Conservation (phyloP, 2,329 filamentous ascomycete genomes). For the Pseudogymnoascus sp. region DNA sequence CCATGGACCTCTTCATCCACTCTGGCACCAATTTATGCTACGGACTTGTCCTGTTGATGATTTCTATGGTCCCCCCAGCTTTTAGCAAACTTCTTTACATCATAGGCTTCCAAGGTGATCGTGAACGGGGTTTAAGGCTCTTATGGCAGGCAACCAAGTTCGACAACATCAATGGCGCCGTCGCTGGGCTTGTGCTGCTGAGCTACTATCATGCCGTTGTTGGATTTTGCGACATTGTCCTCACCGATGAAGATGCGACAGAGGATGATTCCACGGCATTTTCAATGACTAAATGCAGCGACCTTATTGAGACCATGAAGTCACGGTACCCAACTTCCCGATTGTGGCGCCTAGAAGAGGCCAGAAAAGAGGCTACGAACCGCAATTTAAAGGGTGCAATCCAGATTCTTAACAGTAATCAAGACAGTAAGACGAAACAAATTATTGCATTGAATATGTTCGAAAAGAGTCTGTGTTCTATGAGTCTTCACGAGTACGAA, state of each 20-base stretch:
- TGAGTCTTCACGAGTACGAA: slow-evolving; percentile 73
- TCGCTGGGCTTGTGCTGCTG: slow-evolving; percentile 73
- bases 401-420: slow-evolving; percentile 51
- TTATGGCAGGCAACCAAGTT: slow-evolving; percentile 87
- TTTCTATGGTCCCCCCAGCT: slow-evolving; percentile 88
- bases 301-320: slow-evolving; percentile 67
- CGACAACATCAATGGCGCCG: slow-evolving; percentile 84
- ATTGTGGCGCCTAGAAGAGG: slow-evolving; percentile 85
- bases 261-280: slow-evolving; percentile 58
- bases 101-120: slow-evolving; percentile 85
- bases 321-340: slow-evolving; percentile 70
- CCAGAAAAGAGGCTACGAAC: slow-evolving; percentile 64
- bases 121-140: slow-evolving; percentile 72
- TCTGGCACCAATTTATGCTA: slow-evolving; percentile 86
- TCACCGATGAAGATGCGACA: slow-evolving; percentile 49
- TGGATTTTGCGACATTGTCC: slow-evolving; percentile 81
- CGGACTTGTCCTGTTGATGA: slow-evolving; percentile 73
- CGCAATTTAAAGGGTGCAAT: slow-evolving; percentile 62
- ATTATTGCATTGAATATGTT: slow-evolving; percentile 80
- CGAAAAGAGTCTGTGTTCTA: slow-evolving; percentile 69
- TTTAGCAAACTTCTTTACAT: slow-evolving; percentile 83
- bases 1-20: slow-evolving; percentile 81
- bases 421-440: slow-evolving; percentile 73
- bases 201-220: slow-evolving; percentile 84
- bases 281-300: slow-evolving; percentile 59